Conservation (phyloP, 148 eudicot genomes). For the Rhododendron williamsianum region DNA sequence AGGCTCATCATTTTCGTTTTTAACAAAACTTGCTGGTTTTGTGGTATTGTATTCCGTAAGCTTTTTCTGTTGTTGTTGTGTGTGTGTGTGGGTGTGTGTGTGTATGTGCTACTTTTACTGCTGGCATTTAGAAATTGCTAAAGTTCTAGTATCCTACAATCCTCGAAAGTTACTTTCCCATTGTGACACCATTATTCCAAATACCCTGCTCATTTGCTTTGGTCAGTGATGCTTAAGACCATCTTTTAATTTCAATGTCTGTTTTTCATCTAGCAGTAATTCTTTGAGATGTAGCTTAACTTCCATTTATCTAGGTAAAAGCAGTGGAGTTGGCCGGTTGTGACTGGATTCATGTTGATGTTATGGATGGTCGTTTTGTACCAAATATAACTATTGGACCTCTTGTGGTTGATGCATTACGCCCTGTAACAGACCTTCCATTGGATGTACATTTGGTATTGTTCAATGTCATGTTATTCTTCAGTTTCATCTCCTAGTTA, state of each 20-base stretch:
- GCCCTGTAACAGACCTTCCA: conserved; percentile 97
- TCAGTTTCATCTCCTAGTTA: not conserved
- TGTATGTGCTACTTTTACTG: not conserved
- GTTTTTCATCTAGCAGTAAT: not conserved
- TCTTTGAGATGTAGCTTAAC: conserved; percentile 15
- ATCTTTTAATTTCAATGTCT: not conserved
- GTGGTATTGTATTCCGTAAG: not conserved
- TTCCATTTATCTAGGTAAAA: conserved; percentile 57
- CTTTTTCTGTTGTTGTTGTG: not conserved
- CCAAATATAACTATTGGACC: conserved; percentile 99
- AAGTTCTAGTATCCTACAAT: not conserved
- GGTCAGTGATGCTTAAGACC: not conserved
- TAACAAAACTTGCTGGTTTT: not conserved
- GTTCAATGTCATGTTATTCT: conserved; percentile 9
- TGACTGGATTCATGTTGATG: conserved; percentile 99
- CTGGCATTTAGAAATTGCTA: not conserved
- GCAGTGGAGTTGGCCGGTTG: conserved; percentile 98
- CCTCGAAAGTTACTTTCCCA: not conserved
- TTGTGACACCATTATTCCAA: not conserved
- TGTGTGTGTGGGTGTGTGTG: not conserved
- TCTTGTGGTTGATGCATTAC: conserved; percentile 85
- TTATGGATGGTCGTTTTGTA: conserved; percentile 98
- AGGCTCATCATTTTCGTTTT: not conserved
- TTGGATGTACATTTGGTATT: conserved; percentile 96
- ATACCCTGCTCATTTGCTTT: not conserved